Conservation (phyloP, 83 land plant genomes). For the Larix sibirica region DNA sequence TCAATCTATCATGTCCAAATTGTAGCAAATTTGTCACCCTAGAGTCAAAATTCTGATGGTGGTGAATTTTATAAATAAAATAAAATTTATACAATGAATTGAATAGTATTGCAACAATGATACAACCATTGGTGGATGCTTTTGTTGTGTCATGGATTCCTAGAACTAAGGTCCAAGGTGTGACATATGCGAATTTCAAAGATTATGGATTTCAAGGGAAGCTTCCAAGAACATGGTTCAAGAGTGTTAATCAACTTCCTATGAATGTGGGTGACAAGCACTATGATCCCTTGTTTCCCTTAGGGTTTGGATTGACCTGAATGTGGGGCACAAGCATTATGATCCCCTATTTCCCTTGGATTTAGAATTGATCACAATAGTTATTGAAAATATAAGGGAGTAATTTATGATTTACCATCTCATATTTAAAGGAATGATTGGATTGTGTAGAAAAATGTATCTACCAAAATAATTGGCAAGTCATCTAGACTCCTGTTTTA, state of each 20-base stretch:
- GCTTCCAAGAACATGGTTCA: slow-evolving; percentile 55
- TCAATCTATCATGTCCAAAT: too few relatives aligned
- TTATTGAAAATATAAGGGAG: too few relatives aligned
- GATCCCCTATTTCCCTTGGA: slow-evolving; percentile 81
- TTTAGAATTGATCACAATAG: slow-evolving; percentile 31
- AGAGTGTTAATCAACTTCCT: slow-evolving; percentile 56
- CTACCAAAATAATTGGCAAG: too few relatives aligned
- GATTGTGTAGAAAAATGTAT: too few relatives aligned
- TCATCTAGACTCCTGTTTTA: too few relatives aligned
- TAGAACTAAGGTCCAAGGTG: slow-evolving; percentile 56
- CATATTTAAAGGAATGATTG: too few relatives aligned
- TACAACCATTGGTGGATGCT: slow-evolving; percentile 29
- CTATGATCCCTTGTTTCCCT: slow-evolving; percentile 79
- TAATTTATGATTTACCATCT: too few relatives aligned
- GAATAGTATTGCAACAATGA: too few relatives aligned
- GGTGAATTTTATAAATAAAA: too few relatives aligned
- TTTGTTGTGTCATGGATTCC: slow-evolving; percentile 64
- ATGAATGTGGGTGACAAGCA: slow-evolving; percentile 65
- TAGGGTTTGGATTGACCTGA: slow-evolving; percentile 67
- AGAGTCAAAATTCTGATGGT: too few relatives aligned
- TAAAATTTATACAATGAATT: too few relatives aligned
- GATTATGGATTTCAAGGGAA: slow-evolving; percentile 56
- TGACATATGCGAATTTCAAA: slow-evolving; percentile 51
- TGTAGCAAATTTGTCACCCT: too few relatives aligned
- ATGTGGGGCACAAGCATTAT: slow-evolving; percentile 57